Evolutionary conservation across 768 basidiomycete genomes (phyloP).

Genomic region (Agrocybe praecox): DNA sequence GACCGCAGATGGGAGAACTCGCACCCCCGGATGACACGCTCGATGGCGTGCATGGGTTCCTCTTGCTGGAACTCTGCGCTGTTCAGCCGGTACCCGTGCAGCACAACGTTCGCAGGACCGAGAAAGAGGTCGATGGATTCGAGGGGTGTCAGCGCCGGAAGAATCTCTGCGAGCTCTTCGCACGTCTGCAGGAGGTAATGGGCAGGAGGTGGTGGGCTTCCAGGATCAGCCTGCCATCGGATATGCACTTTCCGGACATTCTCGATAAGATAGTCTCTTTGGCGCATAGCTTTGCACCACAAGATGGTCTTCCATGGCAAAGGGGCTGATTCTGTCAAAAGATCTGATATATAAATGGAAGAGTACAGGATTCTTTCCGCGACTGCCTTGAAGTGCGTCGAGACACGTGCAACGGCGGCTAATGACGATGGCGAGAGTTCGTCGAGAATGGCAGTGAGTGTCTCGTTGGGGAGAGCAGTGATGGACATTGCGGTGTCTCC

Average conservation of each 20-base stretch:
- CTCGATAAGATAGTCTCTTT: conserved; percentile 47
- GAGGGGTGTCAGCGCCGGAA: conserved; percentile 40
- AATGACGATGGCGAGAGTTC: conserved; percentile 39
- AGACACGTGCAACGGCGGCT: conserved; percentile 43
- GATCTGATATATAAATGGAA: conserved; percentile 49
- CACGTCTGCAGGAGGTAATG: conserved; percentile 39
- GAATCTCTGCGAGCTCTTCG: conserved; percentile 36
- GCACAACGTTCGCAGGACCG: conserved; percentile 43
- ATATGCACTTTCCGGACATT: conserved; percentile 49
- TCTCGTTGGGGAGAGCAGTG: conserved; percentile 56
- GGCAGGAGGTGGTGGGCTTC: conserved; percentile 22
- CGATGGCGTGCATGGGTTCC: conserved; percentile 43
- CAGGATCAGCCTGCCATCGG: conserved; percentile 52
- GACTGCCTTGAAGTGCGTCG: conserved; percentile 49
- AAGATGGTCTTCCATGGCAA: conserved; percentile 43
- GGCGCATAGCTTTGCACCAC: conserved; percentile 55
- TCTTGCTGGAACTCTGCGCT: not conserved
- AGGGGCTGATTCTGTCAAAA: conserved; percentile 41
- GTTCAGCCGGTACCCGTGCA: conserved; percentile 14
- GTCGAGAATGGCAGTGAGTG: conserved; percentile 49
- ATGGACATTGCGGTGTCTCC: no score
- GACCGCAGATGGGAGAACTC: conserved; percentile 42
- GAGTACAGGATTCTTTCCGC: conserved; percentile 65
- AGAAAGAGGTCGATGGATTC: conserved; percentile 60
- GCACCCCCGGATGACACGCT: conserved; percentile 40